Percentiles rank a stretch among this genome's conserved stretches.
phyloP scores from a whole-genome alignment of 2,329 filamentous ascomycete genomes.

The Beauveria bassiana region DNA sequence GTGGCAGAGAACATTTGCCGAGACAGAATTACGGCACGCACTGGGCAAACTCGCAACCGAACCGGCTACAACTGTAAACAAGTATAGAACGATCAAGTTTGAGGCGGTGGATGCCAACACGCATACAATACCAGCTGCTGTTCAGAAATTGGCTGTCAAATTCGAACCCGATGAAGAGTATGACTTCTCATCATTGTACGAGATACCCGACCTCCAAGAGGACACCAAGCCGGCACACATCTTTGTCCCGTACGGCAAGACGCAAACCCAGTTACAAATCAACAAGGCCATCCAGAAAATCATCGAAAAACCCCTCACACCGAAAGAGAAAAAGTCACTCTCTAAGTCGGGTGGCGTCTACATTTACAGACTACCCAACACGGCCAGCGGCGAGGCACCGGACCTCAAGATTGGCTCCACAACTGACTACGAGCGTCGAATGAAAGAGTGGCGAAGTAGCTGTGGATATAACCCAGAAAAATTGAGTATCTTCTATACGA shows the following conservation, averaged over 20 bases:
- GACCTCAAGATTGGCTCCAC: conserved; percentile 26
- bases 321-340: neutral
- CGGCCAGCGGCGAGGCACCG: conserved; percentile 10
- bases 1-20: conserved; percentile 15
- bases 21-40: neutral
- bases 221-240: conserved; percentile 7
- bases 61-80: neutral
- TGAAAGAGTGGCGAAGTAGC: conserved; percentile 16
- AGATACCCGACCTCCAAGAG: neutral
- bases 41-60: neutral
- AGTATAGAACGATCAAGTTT: neutral
- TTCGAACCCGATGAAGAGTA: neutral
- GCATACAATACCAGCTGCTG: neutral
- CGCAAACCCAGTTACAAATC: conserved; percentile 6
- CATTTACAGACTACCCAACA: conserved; percentile 18
- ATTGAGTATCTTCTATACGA: conserved; percentile 12
- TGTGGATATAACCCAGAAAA: conserved; percentile 21
- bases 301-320: too few species aligned
- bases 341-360: conserved; percentile 17
- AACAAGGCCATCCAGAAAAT: conserved; percentile 14
- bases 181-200: neutral
- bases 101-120: neutral
- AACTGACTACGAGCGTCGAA: conserved; percentile 16
- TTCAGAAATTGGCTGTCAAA: neutral
- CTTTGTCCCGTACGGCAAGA: conserved; percentile 15